phyloP scores from a whole-genome alignment of 1,139 yeast genomes.

The Hemisphaericaspora xylofermentans region DNA sequence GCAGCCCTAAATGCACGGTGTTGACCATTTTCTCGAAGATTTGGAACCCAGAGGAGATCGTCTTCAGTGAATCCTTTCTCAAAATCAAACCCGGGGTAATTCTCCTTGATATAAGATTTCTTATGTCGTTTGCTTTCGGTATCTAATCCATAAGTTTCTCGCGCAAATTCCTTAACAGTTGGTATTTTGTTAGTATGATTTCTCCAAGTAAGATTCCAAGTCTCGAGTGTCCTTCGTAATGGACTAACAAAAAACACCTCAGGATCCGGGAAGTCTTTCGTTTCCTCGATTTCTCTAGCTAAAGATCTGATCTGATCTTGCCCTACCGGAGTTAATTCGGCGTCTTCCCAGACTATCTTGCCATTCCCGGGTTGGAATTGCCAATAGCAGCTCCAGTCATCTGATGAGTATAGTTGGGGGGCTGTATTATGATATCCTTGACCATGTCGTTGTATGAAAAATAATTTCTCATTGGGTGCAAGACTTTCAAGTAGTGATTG shows the following conservation, averaged over 20 bases:
- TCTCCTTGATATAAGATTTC: conserved; percentile 22
- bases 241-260: conserved; percentile 35
- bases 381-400: conserved; percentile 37
- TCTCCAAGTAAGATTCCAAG: conserved; percentile 32
- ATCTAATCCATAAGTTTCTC: conserved; percentile 41
- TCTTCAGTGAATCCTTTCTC: conserved; percentile 27
- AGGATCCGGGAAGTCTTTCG: conserved; percentile 26
- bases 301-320: conserved; percentile 20
- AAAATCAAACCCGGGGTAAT: conserved; percentile 28
- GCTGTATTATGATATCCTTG: conserved; percentile 43
- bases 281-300: conserved; percentile 15
- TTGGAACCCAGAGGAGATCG: conserved; percentile 29
- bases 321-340: conserved; percentile 33
- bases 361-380: conserved; percentile 31
- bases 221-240: conserved; percentile 33
- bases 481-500: neutral
- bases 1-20: conserved; percentile 27
- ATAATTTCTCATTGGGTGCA: conserved; percentile 22
- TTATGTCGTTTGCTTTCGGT: conserved; percentile 36
- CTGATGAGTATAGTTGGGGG: conserved; percentile 11
- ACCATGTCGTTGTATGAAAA: conserved; percentile 42
- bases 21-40: conserved; percentile 10
- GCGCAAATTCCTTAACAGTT: conserved; percentile 30
- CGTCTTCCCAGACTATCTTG: conserved; percentile 37
- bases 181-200: conserved; percentile 19